phyloP scores from a whole-genome alignment of 192 early-diverging fungal species.

The Backusella liffmaniae region DNA sequence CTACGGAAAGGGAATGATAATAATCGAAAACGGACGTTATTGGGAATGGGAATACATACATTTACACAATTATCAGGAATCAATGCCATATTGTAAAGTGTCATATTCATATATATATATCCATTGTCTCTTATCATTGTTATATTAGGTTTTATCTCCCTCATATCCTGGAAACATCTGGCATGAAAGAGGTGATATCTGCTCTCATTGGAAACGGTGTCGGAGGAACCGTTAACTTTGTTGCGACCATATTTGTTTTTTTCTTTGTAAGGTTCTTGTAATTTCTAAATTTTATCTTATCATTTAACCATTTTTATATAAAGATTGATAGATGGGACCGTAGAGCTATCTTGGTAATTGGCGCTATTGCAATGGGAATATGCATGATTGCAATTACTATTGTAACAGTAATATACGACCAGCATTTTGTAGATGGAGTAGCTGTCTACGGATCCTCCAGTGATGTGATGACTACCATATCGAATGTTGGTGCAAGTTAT shows the following conservation, averaged over 20 bases:
- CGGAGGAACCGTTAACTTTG: constrained; percentile 20
- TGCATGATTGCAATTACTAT: constrained; percentile 19
- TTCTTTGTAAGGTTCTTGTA: constrained; percentile 11
- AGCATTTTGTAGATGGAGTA: constrained; percentile 23
- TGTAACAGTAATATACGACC: constrained; percentile 16
- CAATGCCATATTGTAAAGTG: constrained; percentile 72
- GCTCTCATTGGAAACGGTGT: constrained; percentile 31
- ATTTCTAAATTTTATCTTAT: neutral
- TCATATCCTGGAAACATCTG: constrained; percentile 20
- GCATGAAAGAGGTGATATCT: neutral
- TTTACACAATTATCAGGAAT: constrained; percentile 75
- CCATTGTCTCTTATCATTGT: neutral
- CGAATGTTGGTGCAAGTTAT: constrained; percentile 36
- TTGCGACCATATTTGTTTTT: constrained; percentile 44
- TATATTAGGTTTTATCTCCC: constrained; percentile 34
- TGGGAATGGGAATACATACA: constrained; percentile 59
- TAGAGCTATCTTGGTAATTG: constrained; percentile 61
- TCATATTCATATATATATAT: no score
- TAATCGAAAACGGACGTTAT: constrained; percentile 48
- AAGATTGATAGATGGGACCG: constrained; percentile 72
- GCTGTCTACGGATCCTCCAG: constrained; percentile 19
- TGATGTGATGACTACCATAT: constrained; percentile 13
- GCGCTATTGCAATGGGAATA: constrained; percentile 42
- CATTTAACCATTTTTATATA: neutral
- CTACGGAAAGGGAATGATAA: constrained; percentile 43